Base-by-base conservation (phyloP, 495 filamentous ascomycete species). In the Penicillium canariense region DNA sequence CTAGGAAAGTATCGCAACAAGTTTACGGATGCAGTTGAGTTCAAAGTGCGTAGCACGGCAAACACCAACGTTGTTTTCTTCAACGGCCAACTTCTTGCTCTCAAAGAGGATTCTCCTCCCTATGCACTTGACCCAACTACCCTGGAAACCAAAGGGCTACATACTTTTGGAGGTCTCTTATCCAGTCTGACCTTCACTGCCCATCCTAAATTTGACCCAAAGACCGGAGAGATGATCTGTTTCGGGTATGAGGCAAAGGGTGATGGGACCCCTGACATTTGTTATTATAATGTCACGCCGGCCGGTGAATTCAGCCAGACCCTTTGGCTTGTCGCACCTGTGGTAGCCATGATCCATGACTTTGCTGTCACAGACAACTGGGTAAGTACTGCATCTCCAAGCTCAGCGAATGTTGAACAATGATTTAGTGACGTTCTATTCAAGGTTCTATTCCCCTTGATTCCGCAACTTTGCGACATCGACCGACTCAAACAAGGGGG, bases 151-250 rank as follows among this genome's bases (percentile, higher is more conserved):
- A 72, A 74, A 40, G 79, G 80, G 0, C 56, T 71, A 3, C 77
- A 81, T 56, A 73, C 79, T 48, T 86, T 84, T 40, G 81, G 82
- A 45, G 82, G 82, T 2, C 82, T 84, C 65, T 66, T 84, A 11
- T 56, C 61, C 0, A 68, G 66, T 11, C 68, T 77, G 6, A 84
- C 80, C 0, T 84, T 86, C 53, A 82, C 81, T 0, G 83, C 83
- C 1, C 83, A 86, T 55, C 83, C 83, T 0, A 86, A 86, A 59
- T 68, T 83, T 44, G 82, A 84, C 52, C 83, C 82, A 1, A 68
- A 66, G 12, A 84, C 77, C 1, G 76, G 77, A 10, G 83, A 86
- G 61, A 73, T 84, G 71, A 53, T 83, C 5, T 78, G 74, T 36
- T 82, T 81, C 52, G 80, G 77, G 3, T 84, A 84, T 53, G 79